Evolutionary conservation across 345 rosid species (phyloP).

Genomic region (Mangifera indica): DNA sequence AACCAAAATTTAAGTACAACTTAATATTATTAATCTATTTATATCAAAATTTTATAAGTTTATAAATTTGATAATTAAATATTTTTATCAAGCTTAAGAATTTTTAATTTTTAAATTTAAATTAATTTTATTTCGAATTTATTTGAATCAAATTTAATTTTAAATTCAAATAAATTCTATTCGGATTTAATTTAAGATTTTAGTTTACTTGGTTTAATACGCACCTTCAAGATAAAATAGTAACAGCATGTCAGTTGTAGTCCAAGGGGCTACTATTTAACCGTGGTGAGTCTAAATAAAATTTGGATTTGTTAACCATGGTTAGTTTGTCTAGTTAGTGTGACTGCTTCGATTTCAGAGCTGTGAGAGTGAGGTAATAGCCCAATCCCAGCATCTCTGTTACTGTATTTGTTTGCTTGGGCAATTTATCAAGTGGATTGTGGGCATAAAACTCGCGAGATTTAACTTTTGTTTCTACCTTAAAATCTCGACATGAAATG

Average conservation of each 20-base stretch:
- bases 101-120: no score
- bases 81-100: no score
- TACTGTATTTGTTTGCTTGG: background rate
- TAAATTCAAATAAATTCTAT: no score
- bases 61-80: no score
- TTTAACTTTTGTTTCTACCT: background rate
- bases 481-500: background rate
- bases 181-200: no score
- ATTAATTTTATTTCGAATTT: no score
- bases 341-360: constrained; percentile 12
- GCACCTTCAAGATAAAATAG: background rate
- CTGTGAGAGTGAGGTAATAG: background rate
- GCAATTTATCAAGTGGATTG: constrained; percentile 3
- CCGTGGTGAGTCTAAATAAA: background rate
- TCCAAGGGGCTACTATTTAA: background rate
- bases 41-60: no score
- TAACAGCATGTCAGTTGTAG: background rate
- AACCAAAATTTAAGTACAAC: no score
- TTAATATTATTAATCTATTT: no score
- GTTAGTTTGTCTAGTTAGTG: background rate
- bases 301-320: background rate
- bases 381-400: no score
- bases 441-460: constrained; percentile 24
- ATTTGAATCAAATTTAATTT: no score
- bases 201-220: no score